These are phyloP conservation scores for Pisolithus albus DNA, from an alignment of 768 basidiomycete genomes.

Conservation along the genomic window DNA sequence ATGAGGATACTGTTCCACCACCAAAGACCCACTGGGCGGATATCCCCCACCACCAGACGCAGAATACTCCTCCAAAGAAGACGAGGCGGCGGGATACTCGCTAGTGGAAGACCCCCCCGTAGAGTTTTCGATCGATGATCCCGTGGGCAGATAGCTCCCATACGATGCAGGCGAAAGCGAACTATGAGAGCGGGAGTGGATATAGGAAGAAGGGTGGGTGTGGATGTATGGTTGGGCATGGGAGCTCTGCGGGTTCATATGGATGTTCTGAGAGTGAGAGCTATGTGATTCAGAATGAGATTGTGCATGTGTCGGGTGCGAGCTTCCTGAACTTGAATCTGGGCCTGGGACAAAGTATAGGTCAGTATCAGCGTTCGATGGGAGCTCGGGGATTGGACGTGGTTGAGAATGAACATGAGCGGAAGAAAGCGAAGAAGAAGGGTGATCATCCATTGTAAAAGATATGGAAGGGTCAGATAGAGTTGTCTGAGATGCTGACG, in stretches of 20 bases:
- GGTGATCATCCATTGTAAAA: not conserved
- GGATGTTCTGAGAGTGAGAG: not conserved
- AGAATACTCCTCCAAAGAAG: constrained; percentile 5
- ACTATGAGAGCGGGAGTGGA: constrained; percentile 7
- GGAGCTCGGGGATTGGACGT: not conserved
- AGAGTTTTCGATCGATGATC: constrained; percentile 3
- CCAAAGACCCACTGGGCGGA: too few relatives aligned
- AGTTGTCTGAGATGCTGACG: not conserved
- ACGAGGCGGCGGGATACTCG: not conserved
- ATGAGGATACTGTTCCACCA: too few relatives aligned
- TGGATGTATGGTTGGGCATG: not conserved
- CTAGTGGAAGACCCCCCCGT: constrained; percentile 5
- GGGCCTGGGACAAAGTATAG: not conserved
- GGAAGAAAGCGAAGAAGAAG: not conserved
- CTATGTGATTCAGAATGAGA: not conserved
- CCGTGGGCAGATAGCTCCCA: constrained; percentile 16
- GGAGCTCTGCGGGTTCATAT: not conserved
- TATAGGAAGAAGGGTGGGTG: not conserved
- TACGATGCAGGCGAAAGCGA: constrained; percentile 20
- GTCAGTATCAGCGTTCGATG: not conserved
- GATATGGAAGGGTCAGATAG: not conserved
- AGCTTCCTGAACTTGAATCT: too few relatives aligned
- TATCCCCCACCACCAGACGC: not conserved
- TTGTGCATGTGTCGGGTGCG: not conserved
- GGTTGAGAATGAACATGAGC: not conserved